Evolutionary conservation across 306 rosid genomes (phyloP).

Genomic region (Cucurbita moschata): DNA sequence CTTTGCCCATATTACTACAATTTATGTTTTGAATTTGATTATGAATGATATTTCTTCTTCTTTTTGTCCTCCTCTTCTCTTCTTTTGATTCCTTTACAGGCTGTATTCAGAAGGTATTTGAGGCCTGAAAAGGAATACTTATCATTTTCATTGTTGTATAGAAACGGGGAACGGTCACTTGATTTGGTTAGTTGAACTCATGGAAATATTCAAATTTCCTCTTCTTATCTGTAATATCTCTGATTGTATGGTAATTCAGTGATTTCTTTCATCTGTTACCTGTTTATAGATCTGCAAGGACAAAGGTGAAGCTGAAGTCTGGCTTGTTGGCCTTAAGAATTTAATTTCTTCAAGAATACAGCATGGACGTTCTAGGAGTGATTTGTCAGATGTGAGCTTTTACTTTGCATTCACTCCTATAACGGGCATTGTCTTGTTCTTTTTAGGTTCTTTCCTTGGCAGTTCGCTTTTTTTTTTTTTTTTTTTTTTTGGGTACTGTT

Average conservation of each 20-base stretch:
- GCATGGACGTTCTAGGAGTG: constrained; percentile 38
- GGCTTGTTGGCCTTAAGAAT: constrained; percentile 69
- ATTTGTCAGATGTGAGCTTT: constrained; percentile 48
- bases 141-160: constrained; percentile 77
- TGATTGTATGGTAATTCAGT: not conserved
- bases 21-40: not conserved
- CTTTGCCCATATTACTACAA: not conserved
- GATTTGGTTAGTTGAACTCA: constrained; percentile 60
- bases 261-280: constrained; percentile 9
- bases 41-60: not conserved
- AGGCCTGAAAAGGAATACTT: constrained; percentile 86
- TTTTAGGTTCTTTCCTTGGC: not conserved
- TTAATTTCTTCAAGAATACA: constrained; percentile 43
- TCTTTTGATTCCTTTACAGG: constrained; percentile 23
- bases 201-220: not conserved
- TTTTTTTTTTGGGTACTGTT: not conserved
- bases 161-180: constrained; percentile 68
- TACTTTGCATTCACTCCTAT: not conserved
- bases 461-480: not conserved
- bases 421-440: not conserved
- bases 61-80: constrained; percentile 4
- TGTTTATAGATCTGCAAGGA: constrained; percentile 83
- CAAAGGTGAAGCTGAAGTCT: constrained; percentile 67
- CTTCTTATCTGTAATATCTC: not conserved
- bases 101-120: constrained; percentile 78